Conservation (phyloP, 306 rosid species). For the Mucuna pruriens region DNA sequence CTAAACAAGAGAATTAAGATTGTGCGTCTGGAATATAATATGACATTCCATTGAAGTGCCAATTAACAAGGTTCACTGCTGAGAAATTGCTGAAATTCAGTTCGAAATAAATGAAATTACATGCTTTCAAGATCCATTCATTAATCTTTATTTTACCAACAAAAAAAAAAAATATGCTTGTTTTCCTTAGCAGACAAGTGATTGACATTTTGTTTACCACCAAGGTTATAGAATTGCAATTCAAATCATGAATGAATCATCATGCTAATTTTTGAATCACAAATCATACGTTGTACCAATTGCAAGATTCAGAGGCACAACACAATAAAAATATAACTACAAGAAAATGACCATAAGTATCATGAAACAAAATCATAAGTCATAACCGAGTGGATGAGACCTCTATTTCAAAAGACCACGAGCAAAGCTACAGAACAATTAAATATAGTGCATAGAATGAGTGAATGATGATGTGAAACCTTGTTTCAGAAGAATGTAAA, state of each 20-base stretch:
- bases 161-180: not conserved
- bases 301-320: not conserved
- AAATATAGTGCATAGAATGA: not conserved
- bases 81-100: not conserved
- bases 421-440: not conserved
- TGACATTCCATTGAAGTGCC: not conserved
- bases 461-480: not conserved
- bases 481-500: not conserved
- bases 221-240: not conserved
- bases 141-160: not conserved
- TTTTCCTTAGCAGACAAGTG: not conserved
- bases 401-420: not conserved
- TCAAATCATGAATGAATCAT: not conserved
- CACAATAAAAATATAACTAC: not conserved
- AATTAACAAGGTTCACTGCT: constrained; percentile 3
- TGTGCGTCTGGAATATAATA: not conserved
- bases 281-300: not conserved
- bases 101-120: not conserved
- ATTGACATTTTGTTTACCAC: not conserved
- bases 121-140: not conserved
- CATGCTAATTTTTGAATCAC: not conserved
- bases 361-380: not conserved
- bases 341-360: not conserved
- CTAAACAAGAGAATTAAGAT: not conserved
- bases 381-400: not conserved